Evolutionary conservation across 2,329 filamentous ascomycete species (phyloP).

Genomic region (Arthrobotrys megalospora): DNA sequence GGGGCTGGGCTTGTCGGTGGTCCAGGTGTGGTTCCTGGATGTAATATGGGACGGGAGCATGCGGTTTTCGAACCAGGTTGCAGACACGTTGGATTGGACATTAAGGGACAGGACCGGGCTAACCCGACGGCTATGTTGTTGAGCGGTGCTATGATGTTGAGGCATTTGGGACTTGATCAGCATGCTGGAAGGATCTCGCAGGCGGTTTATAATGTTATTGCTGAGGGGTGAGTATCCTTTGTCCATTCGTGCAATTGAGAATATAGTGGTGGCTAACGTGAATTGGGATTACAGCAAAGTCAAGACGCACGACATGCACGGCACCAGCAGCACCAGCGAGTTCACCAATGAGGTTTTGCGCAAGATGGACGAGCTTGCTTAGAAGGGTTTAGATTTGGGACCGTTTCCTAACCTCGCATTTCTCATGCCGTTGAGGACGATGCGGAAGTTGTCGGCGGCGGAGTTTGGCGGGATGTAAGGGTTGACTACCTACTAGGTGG

Average conservation of each 20-base stretch:
- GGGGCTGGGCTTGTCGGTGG: conserved; percentile 96
- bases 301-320: conserved; percentile 96
- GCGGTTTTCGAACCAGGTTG: conserved; percentile 99
- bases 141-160: conserved; percentile 95
- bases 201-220: conserved; percentile 82
- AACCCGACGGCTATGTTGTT: conserved; percentile 97
- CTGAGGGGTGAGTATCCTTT: conserved; percentile 79
- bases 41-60: conserved; percentile 99
- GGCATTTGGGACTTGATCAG: conserved; percentile 96
- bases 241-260: neutral
- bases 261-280: conserved; percentile 66
- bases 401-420: conserved; percentile 22
- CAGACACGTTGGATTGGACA: conserved; percentile 98
- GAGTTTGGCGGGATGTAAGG: too few relatives aligned
- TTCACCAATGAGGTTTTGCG: conserved; percentile 95
- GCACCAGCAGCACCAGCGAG: conserved; percentile 87
- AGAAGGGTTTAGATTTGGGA: conserved; percentile 20
- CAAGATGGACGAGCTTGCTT: conserved; percentile 80
- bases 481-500: too few relatives aligned
- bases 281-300: conserved; percentile 76
- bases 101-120: conserved; percentile 99
- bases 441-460: too few relatives aligned
- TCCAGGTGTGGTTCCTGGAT: conserved; percentile 95
- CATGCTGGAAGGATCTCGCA: conserved; percentile 83
- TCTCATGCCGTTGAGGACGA: neutral